Evolutionary conservation across 169 alveolate genomes (phyloP).

Genomic region (Cyclospora cayetanensis): DNA sequence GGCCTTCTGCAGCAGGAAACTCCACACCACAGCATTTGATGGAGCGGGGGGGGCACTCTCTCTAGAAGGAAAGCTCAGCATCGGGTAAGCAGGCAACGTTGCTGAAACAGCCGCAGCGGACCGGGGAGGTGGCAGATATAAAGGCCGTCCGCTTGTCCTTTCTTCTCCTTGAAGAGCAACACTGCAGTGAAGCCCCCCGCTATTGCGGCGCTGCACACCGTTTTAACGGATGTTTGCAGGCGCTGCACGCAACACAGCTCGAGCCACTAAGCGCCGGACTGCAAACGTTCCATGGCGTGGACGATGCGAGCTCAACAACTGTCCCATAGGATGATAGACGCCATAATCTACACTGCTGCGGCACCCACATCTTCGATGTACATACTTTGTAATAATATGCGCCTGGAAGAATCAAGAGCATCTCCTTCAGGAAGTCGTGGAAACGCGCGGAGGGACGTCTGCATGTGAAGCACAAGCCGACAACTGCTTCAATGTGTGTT

Average conservation of each 20-base stretch:
- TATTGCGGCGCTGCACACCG: constrained; percentile 63
- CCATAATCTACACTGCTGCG: background rate
- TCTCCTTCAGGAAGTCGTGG: constrained; percentile 63
- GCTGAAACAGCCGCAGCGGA: background rate
- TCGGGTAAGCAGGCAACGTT: background rate
- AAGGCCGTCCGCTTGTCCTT: constrained; percentile 48
- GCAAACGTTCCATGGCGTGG: background rate
- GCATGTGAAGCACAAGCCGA: background rate
- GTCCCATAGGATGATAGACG: background rate
- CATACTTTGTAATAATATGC: constrained; percentile 68
- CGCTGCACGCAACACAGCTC: constrained; percentile 19
- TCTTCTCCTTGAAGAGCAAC: constrained; percentile 65
- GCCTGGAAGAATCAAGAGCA: constrained; percentile 65
- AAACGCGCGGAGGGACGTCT: constrained; percentile 54
- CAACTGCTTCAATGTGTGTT: background rate
- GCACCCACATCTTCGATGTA: background rate
- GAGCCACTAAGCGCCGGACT: background rate
- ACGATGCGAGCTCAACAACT: background rate
- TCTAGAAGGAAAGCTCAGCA: background rate
- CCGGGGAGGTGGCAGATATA: constrained; percentile 73
- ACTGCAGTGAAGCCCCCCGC: constrained; percentile 58
- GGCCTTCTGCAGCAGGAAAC: constrained; percentile 66
- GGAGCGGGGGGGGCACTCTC: background rate
- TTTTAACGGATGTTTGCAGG: constrained; percentile 8
- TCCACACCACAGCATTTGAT: background rate